Evolutionary conservation across 2,329 filamentous ascomycete species (phyloP).

Genomic region (Pseudogymnoascus verrucosus): DNA sequence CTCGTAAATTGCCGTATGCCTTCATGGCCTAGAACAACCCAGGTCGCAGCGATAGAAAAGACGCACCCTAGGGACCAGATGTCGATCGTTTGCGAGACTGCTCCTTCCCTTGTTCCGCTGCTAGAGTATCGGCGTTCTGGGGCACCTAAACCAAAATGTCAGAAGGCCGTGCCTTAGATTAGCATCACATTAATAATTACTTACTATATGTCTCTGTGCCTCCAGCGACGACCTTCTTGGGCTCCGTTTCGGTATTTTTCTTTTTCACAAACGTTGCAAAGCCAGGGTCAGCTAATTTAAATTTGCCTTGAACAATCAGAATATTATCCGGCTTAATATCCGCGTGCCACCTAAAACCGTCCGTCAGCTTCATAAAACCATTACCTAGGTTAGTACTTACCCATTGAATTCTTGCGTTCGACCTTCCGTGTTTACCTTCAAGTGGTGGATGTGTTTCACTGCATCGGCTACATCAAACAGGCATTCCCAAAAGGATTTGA

Average conservation of each 20-base stretch:
- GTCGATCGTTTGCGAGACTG: conserved; percentile 23
- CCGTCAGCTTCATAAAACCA: not conserved
- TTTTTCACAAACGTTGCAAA: conserved; percentile 25
- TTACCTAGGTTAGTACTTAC: conserved; percentile 13
- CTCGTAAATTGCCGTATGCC: conserved; percentile 25
- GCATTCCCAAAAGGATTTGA: conserved; percentile 26
- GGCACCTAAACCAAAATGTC: not conserved
- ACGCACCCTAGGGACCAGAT: conserved; percentile 35
- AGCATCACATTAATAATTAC: not conserved
- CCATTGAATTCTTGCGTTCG: conserved; percentile 16
- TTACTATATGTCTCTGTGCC: conserved; percentile 32
- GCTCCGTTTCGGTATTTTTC: conserved; percentile 5
- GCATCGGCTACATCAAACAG: conserved; percentile 27
- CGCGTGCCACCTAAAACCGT: conserved; percentile 30
- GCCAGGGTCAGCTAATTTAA: conserved; percentile 33
- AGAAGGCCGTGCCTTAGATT: not conserved
- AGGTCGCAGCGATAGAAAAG: conserved; percentile 32
- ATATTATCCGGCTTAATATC: conserved; percentile 32
- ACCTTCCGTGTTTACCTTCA: conserved; percentile 8
- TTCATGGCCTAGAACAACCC: conserved; percentile 28
- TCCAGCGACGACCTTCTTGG: conserved; percentile 17
- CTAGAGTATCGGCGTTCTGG: not conserved
- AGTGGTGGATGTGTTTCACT: conserved; percentile 23
- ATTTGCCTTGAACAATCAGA: conserved; percentile 24
- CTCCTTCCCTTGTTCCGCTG: not conserved